Conservation (phyloP, 2,329 filamentous ascomycete genomes). For the Fusarium anguioides region DNA sequence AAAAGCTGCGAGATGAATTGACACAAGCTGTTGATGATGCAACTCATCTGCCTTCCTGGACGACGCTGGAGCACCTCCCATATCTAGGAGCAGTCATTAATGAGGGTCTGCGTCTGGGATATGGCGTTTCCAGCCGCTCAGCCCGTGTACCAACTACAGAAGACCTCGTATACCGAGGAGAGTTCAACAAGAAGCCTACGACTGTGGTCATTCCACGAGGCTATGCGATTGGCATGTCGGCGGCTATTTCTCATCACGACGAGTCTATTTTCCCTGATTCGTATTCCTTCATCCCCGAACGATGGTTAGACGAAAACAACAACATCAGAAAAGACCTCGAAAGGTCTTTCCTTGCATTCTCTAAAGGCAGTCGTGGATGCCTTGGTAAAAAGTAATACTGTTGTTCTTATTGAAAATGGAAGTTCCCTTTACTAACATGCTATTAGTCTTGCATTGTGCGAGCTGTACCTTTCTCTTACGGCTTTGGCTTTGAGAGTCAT, state of each 20-base stretch:
- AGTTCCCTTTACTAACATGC: not conserved
- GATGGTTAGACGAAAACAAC: slow-evolving; percentile 8
- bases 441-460: slow-evolving; percentile 9
- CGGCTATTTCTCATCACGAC: slow-evolving; percentile 12
- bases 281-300: not conserved
- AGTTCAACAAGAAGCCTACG: slow-evolving; percentile 13
- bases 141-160: slow-evolving; percentile 11
- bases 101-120: slow-evolving; percentile 8
- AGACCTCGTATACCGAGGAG: slow-evolving; percentile 5
- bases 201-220: not conserved
- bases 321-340: slow-evolving; percentile 11
- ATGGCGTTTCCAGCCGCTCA: slow-evolving; percentile 15
- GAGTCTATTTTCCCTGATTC: slow-evolving; percentile 16
- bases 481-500: slow-evolving; percentile 8
- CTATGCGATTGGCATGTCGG: slow-evolving; percentile 17
- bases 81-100: slow-evolving; percentile 1
- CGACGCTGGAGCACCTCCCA: not conserved
- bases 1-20: not conserved
- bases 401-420: too few species aligned
- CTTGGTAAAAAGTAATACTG: slow-evolving; percentile 23
- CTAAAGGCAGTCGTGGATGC: slow-evolving; percentile 12
- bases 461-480: slow-evolving; percentile 18
- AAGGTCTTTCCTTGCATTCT: slow-evolving; percentile 15
- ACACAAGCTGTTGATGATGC: not conserved
- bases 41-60: slow-evolving; percentile 19